phyloP scores from a whole-genome alignment of 805 yeast genomes.

The Spathaspora boniae region DNA sequence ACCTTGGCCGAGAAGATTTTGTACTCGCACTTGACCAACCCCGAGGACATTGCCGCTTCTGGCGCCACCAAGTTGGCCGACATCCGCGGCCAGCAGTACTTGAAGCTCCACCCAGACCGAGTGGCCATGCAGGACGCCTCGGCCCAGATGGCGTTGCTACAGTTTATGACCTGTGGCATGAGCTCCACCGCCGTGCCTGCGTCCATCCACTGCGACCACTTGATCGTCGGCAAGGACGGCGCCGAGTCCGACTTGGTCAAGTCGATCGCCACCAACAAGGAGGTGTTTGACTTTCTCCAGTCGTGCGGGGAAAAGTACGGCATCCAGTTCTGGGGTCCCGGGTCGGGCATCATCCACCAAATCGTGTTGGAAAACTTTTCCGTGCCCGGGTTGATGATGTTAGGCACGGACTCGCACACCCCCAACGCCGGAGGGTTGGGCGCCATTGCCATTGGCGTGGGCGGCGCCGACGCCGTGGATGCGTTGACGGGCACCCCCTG shows the following conservation, averaged over 20 bases:
- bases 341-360: slow-evolving; percentile 98
- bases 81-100: slow-evolving; percentile 82
- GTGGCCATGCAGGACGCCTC: slow-evolving; percentile 99
- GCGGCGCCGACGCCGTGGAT: slow-evolving; percentile 99
- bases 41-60: slow-evolving; percentile 69
- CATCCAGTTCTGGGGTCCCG: slow-evolving; percentile 99
- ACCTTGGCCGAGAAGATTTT: slow-evolving; percentile 93
- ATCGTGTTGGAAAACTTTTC: slow-evolving; percentile 95
- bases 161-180: slow-evolving; percentile 97
- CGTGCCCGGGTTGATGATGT: slow-evolving; percentile 94
- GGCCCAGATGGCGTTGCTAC: slow-evolving; percentile 98
- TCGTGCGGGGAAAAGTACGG: slow-evolving; percentile 93
- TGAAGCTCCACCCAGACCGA: slow-evolving; percentile 93
- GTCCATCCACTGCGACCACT: slow-evolving; percentile 96
- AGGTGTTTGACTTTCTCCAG: slow-evolving; percentile 91
- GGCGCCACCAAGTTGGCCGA: slow-evolving; percentile 47
- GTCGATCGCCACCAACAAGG: slow-evolving; percentile 84
- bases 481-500: slow-evolving; percentile 96
- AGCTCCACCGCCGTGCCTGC: slow-evolving; percentile 86
- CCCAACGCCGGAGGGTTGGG: slow-evolving; percentile 99
- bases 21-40: slow-evolving; percentile 87
- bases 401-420: slow-evolving; percentile 98
- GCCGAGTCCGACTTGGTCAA: slow-evolving; percentile 78
- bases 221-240: slow-evolving; percentile 94
- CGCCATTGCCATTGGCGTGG: slow-evolving; percentile 98